Percentiles rank a stretch among this genome's conserved stretches.
Evolutionary conservation across 495 filamentous ascomycete genomes (phyloP).

Genomic region (Penicillium diatomitis): DNA sequence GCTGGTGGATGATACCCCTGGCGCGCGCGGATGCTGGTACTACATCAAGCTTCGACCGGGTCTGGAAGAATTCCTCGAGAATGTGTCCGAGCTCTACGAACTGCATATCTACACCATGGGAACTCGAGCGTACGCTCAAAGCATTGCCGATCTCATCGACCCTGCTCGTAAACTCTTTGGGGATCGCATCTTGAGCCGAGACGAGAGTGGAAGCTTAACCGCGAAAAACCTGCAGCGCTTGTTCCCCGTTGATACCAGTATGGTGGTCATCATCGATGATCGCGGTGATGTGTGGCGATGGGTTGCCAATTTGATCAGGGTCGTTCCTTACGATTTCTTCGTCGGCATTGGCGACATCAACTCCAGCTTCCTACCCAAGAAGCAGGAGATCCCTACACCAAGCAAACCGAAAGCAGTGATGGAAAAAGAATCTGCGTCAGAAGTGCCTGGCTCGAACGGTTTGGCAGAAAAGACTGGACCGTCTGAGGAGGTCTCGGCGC

Average conservation of each 20-base stretch:
- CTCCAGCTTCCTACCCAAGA: constrained; percentile 89
- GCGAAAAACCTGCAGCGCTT: constrained; percentile 84
- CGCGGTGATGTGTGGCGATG: constrained; percentile 97
- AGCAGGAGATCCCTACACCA: constrained; percentile 51
- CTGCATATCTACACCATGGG: constrained; percentile 99
- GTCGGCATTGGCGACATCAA: constrained; percentile 98
- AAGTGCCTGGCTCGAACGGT: constrained; percentile 30
- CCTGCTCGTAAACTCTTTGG: constrained; percentile 84
- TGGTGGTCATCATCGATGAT: constrained; percentile 99
- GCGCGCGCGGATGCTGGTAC: constrained; percentile 73
- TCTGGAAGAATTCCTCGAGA: constrained; percentile 70
- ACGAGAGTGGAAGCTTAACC: constrained; percentile 88
- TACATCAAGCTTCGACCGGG: constrained; percentile 98
- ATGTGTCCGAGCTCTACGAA: constrained; percentile 76
- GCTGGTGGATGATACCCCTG: constrained; percentile 72
- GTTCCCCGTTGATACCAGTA: constrained; percentile 95
- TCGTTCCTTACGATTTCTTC: constrained; percentile 93
- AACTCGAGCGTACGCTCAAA: constrained; percentile 84
- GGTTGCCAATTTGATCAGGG: constrained; percentile 88
- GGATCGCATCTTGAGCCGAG: constrained; percentile 87
- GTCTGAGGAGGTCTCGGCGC: constrained; percentile 40
- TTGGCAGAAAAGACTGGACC: constrained; percentile 19
- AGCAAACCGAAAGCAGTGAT: constrained; percentile 8
- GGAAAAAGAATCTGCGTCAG: constrained; percentile 8
- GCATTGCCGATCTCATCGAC: constrained; percentile 89